phyloP scores from a whole-genome alignment of 2,329 filamentous ascomycete species.

The Claviceps arundinis region DNA sequence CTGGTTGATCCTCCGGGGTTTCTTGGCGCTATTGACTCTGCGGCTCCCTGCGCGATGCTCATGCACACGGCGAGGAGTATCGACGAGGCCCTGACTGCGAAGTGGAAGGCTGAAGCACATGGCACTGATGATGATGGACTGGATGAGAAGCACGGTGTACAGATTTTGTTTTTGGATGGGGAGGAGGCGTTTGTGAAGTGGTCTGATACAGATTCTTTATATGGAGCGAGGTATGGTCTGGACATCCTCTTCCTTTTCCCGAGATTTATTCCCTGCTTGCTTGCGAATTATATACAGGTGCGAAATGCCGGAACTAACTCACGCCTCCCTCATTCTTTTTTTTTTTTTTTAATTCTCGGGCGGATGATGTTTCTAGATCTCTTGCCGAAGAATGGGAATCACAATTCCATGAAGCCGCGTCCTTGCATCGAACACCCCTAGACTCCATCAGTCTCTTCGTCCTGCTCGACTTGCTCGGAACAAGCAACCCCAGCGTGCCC shows the following conservation, averaged over 20 bases:
- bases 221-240: conserved; percentile 62
- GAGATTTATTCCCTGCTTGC: too few relatives aligned
- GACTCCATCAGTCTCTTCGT: conserved; percentile 78
- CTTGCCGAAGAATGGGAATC: conserved; percentile 74
- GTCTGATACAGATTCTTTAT: conserved; percentile 72
- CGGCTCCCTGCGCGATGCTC: conserved; percentile 86
- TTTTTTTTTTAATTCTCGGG: neutral
- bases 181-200: conserved; percentile 83
- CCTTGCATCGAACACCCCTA: conserved; percentile 62
- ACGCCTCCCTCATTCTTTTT: neutral
- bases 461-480: conserved; percentile 78
- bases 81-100: conserved; percentile 64
- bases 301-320: neutral
- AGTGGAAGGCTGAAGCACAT: conserved; percentile 64
- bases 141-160: conserved; percentile 69
- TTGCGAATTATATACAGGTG: too few relatives aligned
- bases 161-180: conserved; percentile 82
- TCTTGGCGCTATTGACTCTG: conserved; percentile 86
- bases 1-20: conserved; percentile 72
- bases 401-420: conserved; percentile 53
- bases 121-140: conserved; percentile 40
- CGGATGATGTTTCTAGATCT: conserved; percentile 27
- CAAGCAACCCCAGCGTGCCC: conserved; percentile 53
- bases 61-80: conserved; percentile 74
- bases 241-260: too few relatives aligned